Evolutionary conservation across 139 green algal genomes (phyloP), one percentile per base, ranked within the genome.

Genomic region (Limnomonas spitsbergensis): DNA sequence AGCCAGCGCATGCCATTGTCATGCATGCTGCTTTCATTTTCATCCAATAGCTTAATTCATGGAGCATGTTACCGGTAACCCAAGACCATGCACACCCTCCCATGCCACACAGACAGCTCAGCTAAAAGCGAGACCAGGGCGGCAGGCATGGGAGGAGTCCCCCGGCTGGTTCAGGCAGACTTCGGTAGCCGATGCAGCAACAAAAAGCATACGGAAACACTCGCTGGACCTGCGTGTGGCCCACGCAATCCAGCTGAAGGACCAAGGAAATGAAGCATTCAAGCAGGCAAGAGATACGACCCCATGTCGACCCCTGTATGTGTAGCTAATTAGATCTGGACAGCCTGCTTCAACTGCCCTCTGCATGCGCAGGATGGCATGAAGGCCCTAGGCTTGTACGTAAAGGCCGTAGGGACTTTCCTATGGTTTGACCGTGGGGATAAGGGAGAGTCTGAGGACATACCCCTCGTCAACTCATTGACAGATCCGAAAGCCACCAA

Each of bases 381-480:
- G 2, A 73, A 66, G 0, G 81, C 81, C 20, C 68, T 86, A 34
- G 38, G 66, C 24, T 52, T 37, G 31, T 86, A 86, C 77, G 38
- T 53, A 0, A 52, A 53, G 36, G 81, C 81, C 0, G 26, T 86
- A 3, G 66, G 76, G 26, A 53, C 82, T 1, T 86, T 83, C 32
- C 32, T 86, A 52, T 86, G 81, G 81, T 86, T 86, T 68, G 81
- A 86, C 73, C 77, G 81, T 2, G 81, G 77, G 0, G n/a, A n/a
- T n/a, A n/a, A n/a, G n/a, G 71, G 71, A 24, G 66, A 86, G 40
- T 47, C 75, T 3, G 77, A 86, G 69, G 81, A 86, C 32, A 73
- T 86, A 2, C 77, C 81, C n/a, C 69, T 79, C 6, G 42, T 82
- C 26, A 73, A 78, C 66, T 56, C 47, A 29, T 61, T 61, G 20